A percentile compares a stretch with the other conserved stretches of the same genome.
phyloP scores from a whole-genome alignment of 164 flowering plant genomes.

The grape (Vitis vinifera) region ASM3070453v1 NC_081810.1:5080001-5080500 shows the following conservation, averaged over 20 bases:
- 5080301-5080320: neutral
- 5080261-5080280: neutral
- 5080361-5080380: neutral
- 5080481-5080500: conserved; percentile 74
- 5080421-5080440: conserved; percentile 89
- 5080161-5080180: conserved; percentile 99
- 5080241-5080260: conserved; percentile 1
- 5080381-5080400: conserved; percentile 38
- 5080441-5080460: conserved; percentile 70
- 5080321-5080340: neutral
- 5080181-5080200: conserved; percentile 99
- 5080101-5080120: neutral
- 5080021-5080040: no score
- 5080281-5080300: neutral
- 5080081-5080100: neutral
- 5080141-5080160: conserved; percentile 90
- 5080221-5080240: conserved; percentile 14
- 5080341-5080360: neutral
- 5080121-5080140: neutral
- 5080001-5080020: no score
- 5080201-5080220: conserved; percentile 97
- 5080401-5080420: conserved; percentile 99
- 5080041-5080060: no score
- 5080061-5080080: no score
- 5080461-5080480: conserved; percentile 94